Evolutionary conservation across 2,329 filamentous ascomycete species (phyloP), one percentile per base, ranked within the genome.

Genomic region (Ophiostoma himal-ulmi): DNA sequence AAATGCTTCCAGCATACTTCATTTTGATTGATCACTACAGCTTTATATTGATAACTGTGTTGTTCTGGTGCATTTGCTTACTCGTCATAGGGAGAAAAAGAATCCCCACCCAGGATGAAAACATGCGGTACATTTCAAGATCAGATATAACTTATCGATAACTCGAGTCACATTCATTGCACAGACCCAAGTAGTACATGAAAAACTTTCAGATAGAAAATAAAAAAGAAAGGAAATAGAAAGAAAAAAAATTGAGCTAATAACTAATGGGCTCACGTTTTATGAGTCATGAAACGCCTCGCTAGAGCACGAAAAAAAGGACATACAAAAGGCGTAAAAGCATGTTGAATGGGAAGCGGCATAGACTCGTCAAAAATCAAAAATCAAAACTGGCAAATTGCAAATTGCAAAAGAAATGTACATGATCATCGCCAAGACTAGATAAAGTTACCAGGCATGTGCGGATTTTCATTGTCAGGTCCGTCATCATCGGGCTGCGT

Each of bases 401-500:
- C 41, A 48, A 41, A 41, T 13, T 44, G 3, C 39, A 44, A 62
- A 17, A 7, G 3, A 30, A 10, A 36, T 7, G 26, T 62, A 8
- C 26, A 20, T 8, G n/a, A 2, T 6, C 52, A 26, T 57, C 52
- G 26, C 10, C 57, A 34, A 62, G 13, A 62, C 57, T 62, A 62
- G 7, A 62, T 62, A 26, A 62, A 62, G 20, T 26, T 62, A 10
- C 57, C 57, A 10, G 52, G 52, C n/a, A 57, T 57, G 52, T 57
- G n/a, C 22, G 22, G 22, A 20, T 4, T 26, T 22, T 57, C 34
- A 20, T 37, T n/a, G 52, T 57, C 52, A 4, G 8, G 7, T 14
- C 7, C 62, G 5, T 37, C 54, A 34, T 73, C 73, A 7, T 74
- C 75, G 0, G 75, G 75, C 11, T 77, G 76, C 0, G 77, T 78